Percentiles rank a stretch among this genome's conserved stretches.
These are phyloP conservation scores for Saccharomycopsis sp. DNA, from an alignment of 805 yeast species.

Conservation along the genomic window DNA sequence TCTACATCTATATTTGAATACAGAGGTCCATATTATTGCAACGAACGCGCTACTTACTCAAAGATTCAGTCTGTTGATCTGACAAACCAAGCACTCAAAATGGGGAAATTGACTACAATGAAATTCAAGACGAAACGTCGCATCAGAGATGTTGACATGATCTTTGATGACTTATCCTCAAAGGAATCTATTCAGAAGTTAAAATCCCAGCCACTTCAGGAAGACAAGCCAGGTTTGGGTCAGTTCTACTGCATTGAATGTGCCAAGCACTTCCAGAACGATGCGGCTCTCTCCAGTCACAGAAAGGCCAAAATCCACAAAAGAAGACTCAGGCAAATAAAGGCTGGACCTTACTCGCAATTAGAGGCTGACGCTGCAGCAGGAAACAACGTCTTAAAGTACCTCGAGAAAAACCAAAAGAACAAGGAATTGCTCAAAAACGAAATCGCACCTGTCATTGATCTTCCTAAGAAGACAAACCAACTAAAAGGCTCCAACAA, in stretches of 20 bases:
- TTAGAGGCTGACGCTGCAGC: conserved; percentile 89
- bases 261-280: conserved; percentile 84
- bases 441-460: conserved; percentile 5
- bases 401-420: conserved; percentile 5
- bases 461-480: conserved; percentile 6
- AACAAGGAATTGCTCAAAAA: conserved; percentile 4
- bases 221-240: conserved; percentile 87
- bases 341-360: conserved; percentile 75
- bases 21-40: too few relatives aligned
- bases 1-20: too few relatives aligned
- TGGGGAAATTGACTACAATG: conserved; percentile 85
- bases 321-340: conserved; percentile 72
- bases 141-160: conserved; percentile 76
- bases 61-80: too few relatives aligned
- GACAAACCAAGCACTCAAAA: conserved; percentile 27
- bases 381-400: conserved; percentile 56
- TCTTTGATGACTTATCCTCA: conserved; percentile 65
- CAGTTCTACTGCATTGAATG: conserved; percentile 93
- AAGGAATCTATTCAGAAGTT: conserved; percentile 56
- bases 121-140: conserved; percentile 87
- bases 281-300: conserved; percentile 66
- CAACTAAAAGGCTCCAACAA: conserved; percentile 3
- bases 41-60: too few relatives aligned
- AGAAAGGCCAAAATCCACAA: conserved; percentile 73
- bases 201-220: conserved; percentile 81